Base-by-base conservation (phyloP, 352 stramenopile species). In the Pythium myriotylum region DNA sequence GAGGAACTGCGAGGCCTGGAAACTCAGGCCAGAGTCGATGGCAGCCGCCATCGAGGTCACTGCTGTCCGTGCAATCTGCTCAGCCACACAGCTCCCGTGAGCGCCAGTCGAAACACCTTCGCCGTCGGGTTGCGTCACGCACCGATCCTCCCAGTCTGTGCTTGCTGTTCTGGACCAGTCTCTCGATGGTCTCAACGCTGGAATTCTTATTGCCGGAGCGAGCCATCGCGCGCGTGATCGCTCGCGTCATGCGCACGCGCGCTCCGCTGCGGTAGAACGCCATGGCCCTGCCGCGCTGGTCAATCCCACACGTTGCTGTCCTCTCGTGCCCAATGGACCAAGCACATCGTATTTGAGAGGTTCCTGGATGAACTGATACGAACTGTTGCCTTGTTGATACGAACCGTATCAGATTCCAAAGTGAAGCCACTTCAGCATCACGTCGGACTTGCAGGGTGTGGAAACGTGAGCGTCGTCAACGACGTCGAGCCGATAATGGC, bases 1-100 rank as follows among this genome's bases (percentile, higher is more conserved):
- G 59, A 91, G 70, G 55, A 81, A 91, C 66, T 86, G 72, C 39
- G 78, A 72, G 59, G 73, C 73, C 65, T 85, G 81, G 62, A 89
- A 88, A 46, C 68, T 67, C 39, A 84, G 54, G 10, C 75, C 70
- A 9, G 77, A 80, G 69, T 89, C 78, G 50, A 89, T 56, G 46
- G 72, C 71, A 23, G 76, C 75, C 6, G 75, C 64, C 35, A 91
- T 20, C 29, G 77, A 65, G 23, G 74, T 74, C 19, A 68, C 72
- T 24, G 88, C 57, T 40, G 79, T 78, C 40, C 76, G 76, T 26
- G 63, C 71, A 8, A 89, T 74, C 82, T 91, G 19, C 20, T 26
- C 24, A 54, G 4, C 19, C 17, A 32, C 3, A 22, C 12, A 54
- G 2, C 6, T 32, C 20, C 8, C 29, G 17, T 9, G 48, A 42